Evolutionary conservation across 495 filamentous ascomycete species (phyloP).

Genomic region (Chaetomium fimeti): DNA sequence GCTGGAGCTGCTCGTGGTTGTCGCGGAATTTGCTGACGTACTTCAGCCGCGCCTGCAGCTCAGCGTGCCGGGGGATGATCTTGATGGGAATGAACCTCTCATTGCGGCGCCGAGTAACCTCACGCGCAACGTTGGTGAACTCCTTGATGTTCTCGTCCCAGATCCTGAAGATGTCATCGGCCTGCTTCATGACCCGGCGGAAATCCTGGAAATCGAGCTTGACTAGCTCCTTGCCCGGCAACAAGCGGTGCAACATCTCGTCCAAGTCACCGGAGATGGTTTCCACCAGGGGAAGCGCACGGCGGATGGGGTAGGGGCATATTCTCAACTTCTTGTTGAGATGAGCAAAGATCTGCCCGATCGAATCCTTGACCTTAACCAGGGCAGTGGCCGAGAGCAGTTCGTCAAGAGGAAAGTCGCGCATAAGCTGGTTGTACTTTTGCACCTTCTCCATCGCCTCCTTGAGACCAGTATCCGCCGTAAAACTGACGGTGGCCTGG

Average conservation of each 20-base stretch:
- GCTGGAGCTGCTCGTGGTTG: constrained; percentile 95
- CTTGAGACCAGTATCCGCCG: constrained; percentile 88
- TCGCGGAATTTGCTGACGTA: constrained; percentile 92
- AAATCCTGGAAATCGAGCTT: constrained; percentile 92
- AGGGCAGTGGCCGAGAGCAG: constrained; percentile 87
- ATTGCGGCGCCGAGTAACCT: constrained; percentile 83
- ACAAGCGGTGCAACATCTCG: constrained; percentile 73
- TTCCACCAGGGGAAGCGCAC: constrained; percentile 91
- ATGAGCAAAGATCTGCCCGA: constrained; percentile 83
- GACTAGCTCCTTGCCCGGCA: constrained; percentile 83
- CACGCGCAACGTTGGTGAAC: constrained; percentile 94
- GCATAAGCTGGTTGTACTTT: constrained; percentile 98
- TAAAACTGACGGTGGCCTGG: constrained; percentile 93
- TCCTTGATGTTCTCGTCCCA: constrained; percentile 98
- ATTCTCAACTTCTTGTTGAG: constrained; percentile 96
- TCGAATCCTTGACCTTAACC: constrained; percentile 84
- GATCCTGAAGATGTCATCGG: constrained; percentile 78
- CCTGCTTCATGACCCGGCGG: constrained; percentile 73
- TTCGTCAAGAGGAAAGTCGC: constrained; percentile 95
- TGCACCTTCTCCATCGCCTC: constrained; percentile 93
- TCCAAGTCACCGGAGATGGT: constrained; percentile 96
- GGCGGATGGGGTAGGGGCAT: constrained; percentile 87
- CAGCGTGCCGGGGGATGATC: constrained; percentile 75
- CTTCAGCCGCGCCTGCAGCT: constrained; percentile 82
- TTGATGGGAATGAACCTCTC: constrained; percentile 99